Conservation (phyloP, 352 stramenopile genomes). For the Phytophthora europaea region DNA sequence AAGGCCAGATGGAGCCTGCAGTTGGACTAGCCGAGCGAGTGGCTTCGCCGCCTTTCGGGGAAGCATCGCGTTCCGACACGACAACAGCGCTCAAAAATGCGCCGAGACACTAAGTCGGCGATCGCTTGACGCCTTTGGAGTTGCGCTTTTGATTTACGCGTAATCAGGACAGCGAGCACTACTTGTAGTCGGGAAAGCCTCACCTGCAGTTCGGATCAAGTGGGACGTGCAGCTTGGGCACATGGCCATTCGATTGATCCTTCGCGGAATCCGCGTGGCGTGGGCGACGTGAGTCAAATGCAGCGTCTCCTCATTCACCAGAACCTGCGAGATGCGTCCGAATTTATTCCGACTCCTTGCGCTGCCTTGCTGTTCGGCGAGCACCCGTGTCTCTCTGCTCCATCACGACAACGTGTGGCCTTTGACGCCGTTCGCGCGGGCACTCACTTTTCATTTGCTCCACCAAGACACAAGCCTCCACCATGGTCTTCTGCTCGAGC, state of each 20-base stretch:
- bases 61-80: conserved; percentile 1
- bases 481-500: conserved; percentile 34
- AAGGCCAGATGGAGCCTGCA: conserved; percentile 31
- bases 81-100: conserved; percentile 2
- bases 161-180: conserved; percentile 25
- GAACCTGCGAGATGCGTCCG: conserved; percentile 18
- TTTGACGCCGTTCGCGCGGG: no score
- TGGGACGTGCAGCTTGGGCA: conserved; percentile 11
- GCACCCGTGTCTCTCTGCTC: conserved; percentile 7
- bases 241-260: conserved; percentile 12
- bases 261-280: conserved; percentile 32
- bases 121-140: not conserved
- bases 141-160: no score
- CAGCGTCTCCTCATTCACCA: conserved; percentile 27
- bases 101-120: conserved; percentile 1
- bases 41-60: conserved; percentile 3
- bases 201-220: not conserved
- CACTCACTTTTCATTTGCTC: conserved; percentile 33
- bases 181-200: conserved; percentile 13
- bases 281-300: conserved; percentile 23
- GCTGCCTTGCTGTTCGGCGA: conserved; percentile 1
- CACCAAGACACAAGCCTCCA: conserved; percentile 10
- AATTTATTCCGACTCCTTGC: conserved; percentile 35
- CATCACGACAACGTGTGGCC: not conserved
- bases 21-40: conserved; percentile 3